These are phyloP conservation scores for Kazachstania psychrophila DNA, from an alignment of 805 yeast genomes.

Conservation along the genomic window DNA sequence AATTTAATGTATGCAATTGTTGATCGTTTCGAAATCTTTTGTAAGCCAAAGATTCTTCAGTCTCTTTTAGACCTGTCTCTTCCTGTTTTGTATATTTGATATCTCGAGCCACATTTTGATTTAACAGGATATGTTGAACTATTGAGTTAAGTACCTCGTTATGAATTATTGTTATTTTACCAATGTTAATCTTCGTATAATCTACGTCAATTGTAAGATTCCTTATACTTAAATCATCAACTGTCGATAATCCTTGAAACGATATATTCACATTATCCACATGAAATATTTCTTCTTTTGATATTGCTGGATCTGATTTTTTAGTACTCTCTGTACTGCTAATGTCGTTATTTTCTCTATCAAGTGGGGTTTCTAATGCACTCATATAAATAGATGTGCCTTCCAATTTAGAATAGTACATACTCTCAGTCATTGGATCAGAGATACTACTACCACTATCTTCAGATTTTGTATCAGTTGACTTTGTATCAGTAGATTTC, in stretches of 20 bases:
- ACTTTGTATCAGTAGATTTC: background rate
- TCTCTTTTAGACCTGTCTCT: background rate
- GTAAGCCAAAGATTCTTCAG: conserved; percentile 7
- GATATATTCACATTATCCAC: conserved; percentile 32
- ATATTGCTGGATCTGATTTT: background rate
- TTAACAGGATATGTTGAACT: too few species aligned
- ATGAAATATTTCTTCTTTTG: conserved; percentile 13
- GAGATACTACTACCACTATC: conserved; percentile 1
- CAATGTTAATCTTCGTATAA: conserved; percentile 27
- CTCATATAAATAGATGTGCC: conserved; percentile 73
- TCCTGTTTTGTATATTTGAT: background rate
- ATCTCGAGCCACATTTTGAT: conserved; percentile 1
- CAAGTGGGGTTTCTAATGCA: conserved; percentile 42
- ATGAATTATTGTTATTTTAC: too few species aligned
- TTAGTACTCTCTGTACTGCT: background rate
- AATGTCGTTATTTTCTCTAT: background rate
- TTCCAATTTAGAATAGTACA: conserved; percentile 57
- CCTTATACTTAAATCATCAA: conserved; percentile 25
- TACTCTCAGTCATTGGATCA: conserved; percentile 38
- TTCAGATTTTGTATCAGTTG: too few species aligned
- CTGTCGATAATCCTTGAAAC: conserved; percentile 39
- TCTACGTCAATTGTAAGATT: conserved; percentile 34
- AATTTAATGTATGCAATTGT: conserved; percentile 7
- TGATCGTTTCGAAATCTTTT: conserved; percentile 22
- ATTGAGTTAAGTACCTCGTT: too few species aligned